Base-by-base conservation (phyloP, 192 early-diverging fungal genomes). In the Endogone sp. region DNA sequence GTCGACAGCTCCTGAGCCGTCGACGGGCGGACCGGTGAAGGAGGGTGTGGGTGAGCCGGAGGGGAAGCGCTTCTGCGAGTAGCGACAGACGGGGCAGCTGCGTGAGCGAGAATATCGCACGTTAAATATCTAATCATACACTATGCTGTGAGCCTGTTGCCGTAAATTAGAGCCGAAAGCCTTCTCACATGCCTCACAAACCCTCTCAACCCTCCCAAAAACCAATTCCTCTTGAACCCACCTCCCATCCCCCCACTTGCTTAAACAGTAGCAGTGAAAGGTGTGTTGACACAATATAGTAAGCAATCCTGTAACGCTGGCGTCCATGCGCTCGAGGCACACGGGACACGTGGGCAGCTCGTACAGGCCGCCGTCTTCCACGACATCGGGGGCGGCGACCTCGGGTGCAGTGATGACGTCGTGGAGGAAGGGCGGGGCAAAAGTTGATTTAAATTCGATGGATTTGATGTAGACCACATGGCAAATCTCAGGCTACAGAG, bases 321-420 rank as follows among this genome's bases (percentile, higher is more conserved):
- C 81, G 78, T 99, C 97, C 90, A 99, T 92, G 22, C 95, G 80
- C 64, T 99, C 97, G 54, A 99, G 80, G 75, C 97, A 99, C 6
- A 99, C 95, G 3, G 97, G 96, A 71, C 97, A 99, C 0, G 92
- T 95, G 2, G 96, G 95, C 21, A 97, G 75, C 74, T 97, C 94
- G 58, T 89, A 67, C 13, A 89, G 69, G 11, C 26, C 66, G 26
- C 32, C 32, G 32, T 64, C 63, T 4, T 29, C 68, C 1, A 8
- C 23, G 69, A 30, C 23, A 4, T 49, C 75, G 37, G 57, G 24
- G 37, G 65, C 9, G 66, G 8, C 6, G 69, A 29, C 54, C 59
- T 70, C 70, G 28, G 21, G 26, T 20, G 21, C 20, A 9, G 16
- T 28, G 23, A 30, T 54, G 57, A 21, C 73, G 4, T 89, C 84